Percentiles rank a stretch among this genome's conserved stretches.
Conservation (phyloP, 352 stramenopile species). For the Phytophthora uliginosa region DNA sequence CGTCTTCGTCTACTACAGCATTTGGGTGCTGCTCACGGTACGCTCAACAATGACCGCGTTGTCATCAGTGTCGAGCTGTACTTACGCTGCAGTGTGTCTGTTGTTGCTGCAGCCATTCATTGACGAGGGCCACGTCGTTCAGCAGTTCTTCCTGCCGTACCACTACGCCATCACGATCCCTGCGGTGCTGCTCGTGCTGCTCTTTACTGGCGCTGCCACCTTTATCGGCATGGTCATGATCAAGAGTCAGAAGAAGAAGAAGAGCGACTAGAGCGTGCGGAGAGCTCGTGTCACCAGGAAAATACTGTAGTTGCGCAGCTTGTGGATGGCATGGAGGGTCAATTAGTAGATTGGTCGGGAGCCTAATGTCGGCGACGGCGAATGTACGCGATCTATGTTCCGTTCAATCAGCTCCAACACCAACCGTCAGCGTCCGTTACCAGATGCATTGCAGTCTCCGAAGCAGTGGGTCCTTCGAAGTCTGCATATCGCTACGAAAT, state of each 20-base stretch:
- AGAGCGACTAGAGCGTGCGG: constrained; percentile 39
- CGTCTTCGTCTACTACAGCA: constrained; percentile 94
- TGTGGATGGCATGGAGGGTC: constrained; percentile 5
- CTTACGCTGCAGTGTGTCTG: not conserved
- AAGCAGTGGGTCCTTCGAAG: constrained; percentile 5
- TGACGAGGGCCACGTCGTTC: constrained; percentile 78
- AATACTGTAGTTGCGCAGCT: not conserved
- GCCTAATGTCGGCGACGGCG: constrained; percentile 15
- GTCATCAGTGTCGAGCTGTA: not conserved
- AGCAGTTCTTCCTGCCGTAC: constrained; percentile 90
- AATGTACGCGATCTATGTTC: constrained; percentile 36
- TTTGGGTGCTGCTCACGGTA: constrained; percentile 93
- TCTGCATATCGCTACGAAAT: constrained; percentile 25
- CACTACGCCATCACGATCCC: constrained; percentile 92
- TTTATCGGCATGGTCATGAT: constrained; percentile 94
- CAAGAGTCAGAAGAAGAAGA: constrained; percentile 86
- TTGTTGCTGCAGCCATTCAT: constrained; percentile 80
- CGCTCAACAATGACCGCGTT: not conserved
- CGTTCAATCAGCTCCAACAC: constrained; percentile 13
- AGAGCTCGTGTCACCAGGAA: constrained; percentile 1
- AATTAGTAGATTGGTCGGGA: constrained; percentile 22
- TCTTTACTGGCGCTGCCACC: constrained; percentile 85
- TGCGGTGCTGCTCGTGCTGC: constrained; percentile 84
- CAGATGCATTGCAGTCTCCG: constrained; percentile 20
- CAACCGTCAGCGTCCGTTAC: constrained; percentile 18